Evolutionary conservation across 2,329 filamentous ascomycete genomes (phyloP).

Genomic region (Fusarium oxysporum): DNA sequence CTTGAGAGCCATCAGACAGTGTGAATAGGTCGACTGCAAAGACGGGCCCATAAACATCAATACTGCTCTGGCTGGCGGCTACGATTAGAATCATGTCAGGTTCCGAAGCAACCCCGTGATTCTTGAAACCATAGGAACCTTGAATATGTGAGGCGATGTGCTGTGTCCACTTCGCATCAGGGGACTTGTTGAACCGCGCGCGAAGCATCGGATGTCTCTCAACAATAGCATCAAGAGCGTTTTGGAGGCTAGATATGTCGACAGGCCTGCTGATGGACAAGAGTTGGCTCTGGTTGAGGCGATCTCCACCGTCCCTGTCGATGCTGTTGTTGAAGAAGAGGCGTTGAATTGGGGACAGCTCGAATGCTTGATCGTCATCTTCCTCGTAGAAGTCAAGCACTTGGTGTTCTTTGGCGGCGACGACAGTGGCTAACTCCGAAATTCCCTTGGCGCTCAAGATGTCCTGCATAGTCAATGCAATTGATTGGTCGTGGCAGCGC

Average conservation of each 20-base stretch:
- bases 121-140: slow-evolving; percentile 35
- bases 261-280: slow-evolving; percentile 47
- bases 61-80: background rate
- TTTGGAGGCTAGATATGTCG: slow-evolving; percentile 9
- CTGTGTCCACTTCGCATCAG: slow-evolving; percentile 34
- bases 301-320: slow-evolving; percentile 45
- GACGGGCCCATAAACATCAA: slow-evolving; percentile 4
- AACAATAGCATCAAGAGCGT: slow-evolving; percentile 45
- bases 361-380: slow-evolving; percentile 42
- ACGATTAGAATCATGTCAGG: slow-evolving; percentile 6
- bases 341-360: slow-evolving; percentile 58
- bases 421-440: slow-evolving; percentile 33
- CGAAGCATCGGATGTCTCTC: slow-evolving; percentile 52
- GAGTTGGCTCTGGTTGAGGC: slow-evolving; percentile 60
- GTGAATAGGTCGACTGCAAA: slow-evolving; percentile 21
- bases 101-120: slow-evolving; percentile 20
- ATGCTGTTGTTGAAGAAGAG: slow-evolving; percentile 53
- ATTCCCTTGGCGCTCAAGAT: slow-evolving; percentile 49
- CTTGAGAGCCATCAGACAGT: slow-evolving; percentile 24
- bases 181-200: slow-evolving; percentile 44
- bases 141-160: slow-evolving; percentile 37
- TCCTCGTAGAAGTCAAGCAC: background rate
- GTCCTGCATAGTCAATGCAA: slow-evolving; percentile 49
- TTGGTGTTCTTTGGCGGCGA: background rate
- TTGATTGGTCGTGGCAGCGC: slow-evolving; percentile 47